Evolutionary conservation across 371 early-diverging fungal species (phyloP).

Genomic region (Rhizopus sp.): DNA sequence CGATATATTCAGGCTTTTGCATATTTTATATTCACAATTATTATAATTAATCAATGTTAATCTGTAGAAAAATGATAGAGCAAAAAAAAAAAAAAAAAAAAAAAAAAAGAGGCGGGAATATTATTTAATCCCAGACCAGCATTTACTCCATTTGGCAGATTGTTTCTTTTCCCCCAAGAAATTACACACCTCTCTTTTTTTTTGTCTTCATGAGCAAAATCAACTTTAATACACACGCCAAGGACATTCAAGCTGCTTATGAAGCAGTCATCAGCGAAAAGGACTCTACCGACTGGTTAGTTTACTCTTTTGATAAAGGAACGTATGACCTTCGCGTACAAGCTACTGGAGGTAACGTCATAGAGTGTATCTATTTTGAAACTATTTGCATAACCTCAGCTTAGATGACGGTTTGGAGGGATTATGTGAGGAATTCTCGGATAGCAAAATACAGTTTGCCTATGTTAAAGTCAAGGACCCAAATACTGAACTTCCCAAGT

Average conservation of each 20-base stretch:
- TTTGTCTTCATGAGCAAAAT: slow-evolving; percentile 26
- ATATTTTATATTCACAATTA: neutral
- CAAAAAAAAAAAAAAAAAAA: too few species aligned
- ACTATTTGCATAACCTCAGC: neutral
- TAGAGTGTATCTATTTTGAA: slow-evolving; percentile 4
- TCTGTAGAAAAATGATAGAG: too few species aligned
- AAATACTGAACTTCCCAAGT: slow-evolving; percentile 84
- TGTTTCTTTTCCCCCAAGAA: slow-evolving; percentile 5
- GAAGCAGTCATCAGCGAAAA: slow-evolving; percentile 67
- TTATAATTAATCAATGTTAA: neutral
- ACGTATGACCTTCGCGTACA: slow-evolving; percentile 80
- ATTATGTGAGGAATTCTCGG: slow-evolving; percentile 87
- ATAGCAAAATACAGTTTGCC: slow-evolving; percentile 89
- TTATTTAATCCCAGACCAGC: too few species aligned
- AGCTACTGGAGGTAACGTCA: slow-evolving; percentile 60
- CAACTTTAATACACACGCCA: slow-evolving; percentile 65
- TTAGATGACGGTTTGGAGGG: slow-evolving; percentile 82
- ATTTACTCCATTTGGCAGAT: neutral
- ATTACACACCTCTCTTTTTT: slow-evolving; percentile 4
- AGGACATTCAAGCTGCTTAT: slow-evolving; percentile 66
- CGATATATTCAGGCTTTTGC: slow-evolving; percentile 17
- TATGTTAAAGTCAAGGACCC: slow-evolving; percentile 86
- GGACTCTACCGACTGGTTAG: slow-evolving; percentile 70
- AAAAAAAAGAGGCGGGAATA: neutral
- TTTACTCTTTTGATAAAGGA: slow-evolving; percentile 85